Base-by-base conservation (phyloP, 352 stramenopile genomes). In the Sclerospora graminicola region DNA sequence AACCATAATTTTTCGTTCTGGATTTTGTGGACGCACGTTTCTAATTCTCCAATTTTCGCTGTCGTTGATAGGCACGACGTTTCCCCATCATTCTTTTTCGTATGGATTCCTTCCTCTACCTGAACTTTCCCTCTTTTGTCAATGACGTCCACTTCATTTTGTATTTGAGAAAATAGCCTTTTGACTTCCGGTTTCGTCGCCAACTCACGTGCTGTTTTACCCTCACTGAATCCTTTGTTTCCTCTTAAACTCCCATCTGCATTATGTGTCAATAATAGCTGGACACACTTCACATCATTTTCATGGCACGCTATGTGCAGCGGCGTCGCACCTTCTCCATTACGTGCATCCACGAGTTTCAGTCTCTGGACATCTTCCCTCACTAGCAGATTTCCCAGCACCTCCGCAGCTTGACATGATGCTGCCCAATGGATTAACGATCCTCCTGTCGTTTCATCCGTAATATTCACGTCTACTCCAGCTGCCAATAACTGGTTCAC, bases 351-450 rank as follows among this genome's bases (percentile, higher is more conserved):
- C 4, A 88, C 44, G 1, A 87, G 50, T 5, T 62, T 48, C 11
- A 48, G 48, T 8, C 56, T 31, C 32, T 66, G 37, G 9, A 76
- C 63, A 11, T 71, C 52, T 20, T 63, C 50, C 24, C 53, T 52
- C 24, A 57, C 34, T 14, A 92, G 38, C 8, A 92, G 48, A 4
- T 69, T 48, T 10, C 45, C 51, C 19, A 84, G 55, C 46, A 85
- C 72, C 6, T 74, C 50, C 13, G 59, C 39, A 2, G 81, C 76
- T n/a, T 82, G 61, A 50, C 81, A 90, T 2, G 70, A 84, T 19
- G 71, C 72, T 4, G 81, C 76, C 81, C 81, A 93, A 47, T 93
- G 81, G 28, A 89, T 34, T 16, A 93, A 38, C 19, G 78, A 78
- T 38, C 84, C 84, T 9, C 57, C 63, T 5, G 71, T 68, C 2